phyloP scores from a whole-genome alignment of 768 basidiomycete genomes.

The Rhodotorula babjevae region DNA sequence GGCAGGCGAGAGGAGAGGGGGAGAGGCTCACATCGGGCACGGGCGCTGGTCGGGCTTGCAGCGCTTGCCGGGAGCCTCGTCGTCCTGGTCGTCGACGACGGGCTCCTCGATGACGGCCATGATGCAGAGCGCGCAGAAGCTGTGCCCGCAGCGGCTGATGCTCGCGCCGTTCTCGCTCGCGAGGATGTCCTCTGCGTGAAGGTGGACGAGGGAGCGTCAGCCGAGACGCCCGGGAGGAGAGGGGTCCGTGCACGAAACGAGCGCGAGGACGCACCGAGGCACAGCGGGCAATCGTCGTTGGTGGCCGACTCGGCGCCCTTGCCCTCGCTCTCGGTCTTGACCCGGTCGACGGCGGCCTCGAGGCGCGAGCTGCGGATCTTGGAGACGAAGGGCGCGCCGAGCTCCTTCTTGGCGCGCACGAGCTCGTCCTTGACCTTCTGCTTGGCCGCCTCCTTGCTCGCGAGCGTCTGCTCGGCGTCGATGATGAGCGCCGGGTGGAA shows the following conservation, averaged over 20 bases:
- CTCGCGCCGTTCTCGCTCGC: constrained; percentile 48
- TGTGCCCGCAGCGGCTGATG: constrained; percentile 54
- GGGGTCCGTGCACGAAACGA: not conserved
- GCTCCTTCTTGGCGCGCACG: constrained; percentile 10
- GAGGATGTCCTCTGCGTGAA: not conserved
- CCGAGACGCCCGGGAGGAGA: too few species aligned
- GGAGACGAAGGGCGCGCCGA: constrained; percentile 19
- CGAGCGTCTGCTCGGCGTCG: constrained; percentile 43
- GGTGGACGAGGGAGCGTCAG: not conserved
- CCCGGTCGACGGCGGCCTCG: constrained; percentile 49
- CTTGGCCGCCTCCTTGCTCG: constrained; percentile 36
- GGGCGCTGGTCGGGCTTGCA: constrained; percentile 54
- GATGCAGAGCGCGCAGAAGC: constrained; percentile 61
- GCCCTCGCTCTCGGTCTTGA: constrained; percentile 54
- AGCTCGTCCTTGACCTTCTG: constrained; percentile 47
- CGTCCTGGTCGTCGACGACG: constrained; percentile 49
- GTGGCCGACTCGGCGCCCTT: constrained; percentile 52
- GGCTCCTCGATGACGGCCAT: constrained; percentile 32
- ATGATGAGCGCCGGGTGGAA: constrained; percentile 64
- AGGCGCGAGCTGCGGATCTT: constrained; percentile 19
- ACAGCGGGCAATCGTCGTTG: constrained; percentile 61
- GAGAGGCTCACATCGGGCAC: constrained; percentile 52
- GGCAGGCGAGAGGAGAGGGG: too few species aligned
- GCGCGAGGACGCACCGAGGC: not conserved
- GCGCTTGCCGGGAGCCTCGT: constrained; percentile 29